Percentiles rank a stretch among this genome's conserved stretches.
phyloP scores from a whole-genome alignment of 257 asterid genomes.

The Plantago elongata region DNA sequence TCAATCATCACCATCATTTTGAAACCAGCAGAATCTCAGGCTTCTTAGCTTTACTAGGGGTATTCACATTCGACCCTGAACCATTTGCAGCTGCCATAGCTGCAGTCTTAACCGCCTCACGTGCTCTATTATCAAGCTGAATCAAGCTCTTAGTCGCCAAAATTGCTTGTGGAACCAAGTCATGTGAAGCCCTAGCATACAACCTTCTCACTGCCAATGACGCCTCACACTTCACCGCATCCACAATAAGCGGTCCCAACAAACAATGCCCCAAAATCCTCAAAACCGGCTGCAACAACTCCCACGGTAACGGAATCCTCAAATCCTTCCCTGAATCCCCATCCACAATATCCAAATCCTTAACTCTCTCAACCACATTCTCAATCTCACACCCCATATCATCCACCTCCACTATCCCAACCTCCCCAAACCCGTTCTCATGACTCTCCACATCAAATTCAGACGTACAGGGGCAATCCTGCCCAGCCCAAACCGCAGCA shows the following conservation, averaged over 20 bases:
- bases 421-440: constrained; percentile 30
- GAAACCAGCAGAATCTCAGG: constrained; percentile 94
- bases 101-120: constrained; percentile 50
- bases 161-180: constrained; percentile 84
- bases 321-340: constrained; percentile 30
- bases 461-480: constrained; percentile 66
- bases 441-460: constrained; percentile 40
- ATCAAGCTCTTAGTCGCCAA: constrained; percentile 87
- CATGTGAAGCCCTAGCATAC: constrained; percentile 93
- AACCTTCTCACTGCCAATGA: constrained; percentile 65
- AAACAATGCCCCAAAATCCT: constrained; percentile 92
- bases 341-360: constrained; percentile 29
- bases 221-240: constrained; percentile 77
- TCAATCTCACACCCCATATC: constrained; percentile 37
- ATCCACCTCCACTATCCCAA: constrained; percentile 19
- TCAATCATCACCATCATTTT: constrained; percentile 49
- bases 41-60: constrained; percentile 94
- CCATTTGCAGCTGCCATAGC: constrained; percentile 39
- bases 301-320: constrained; percentile 93
- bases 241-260: constrained; percentile 70
- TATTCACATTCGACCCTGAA: constrained; percentile 60
- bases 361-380: constrained; percentile 26
- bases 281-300: constrained; percentile 76
- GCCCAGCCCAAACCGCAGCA: constrained; percentile 76
- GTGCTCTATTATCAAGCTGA: constrained; percentile 70